Base-by-base conservation (phyloP, 495 filamentous ascomycete species). In the Annulohypoxylon bovei region DNA sequence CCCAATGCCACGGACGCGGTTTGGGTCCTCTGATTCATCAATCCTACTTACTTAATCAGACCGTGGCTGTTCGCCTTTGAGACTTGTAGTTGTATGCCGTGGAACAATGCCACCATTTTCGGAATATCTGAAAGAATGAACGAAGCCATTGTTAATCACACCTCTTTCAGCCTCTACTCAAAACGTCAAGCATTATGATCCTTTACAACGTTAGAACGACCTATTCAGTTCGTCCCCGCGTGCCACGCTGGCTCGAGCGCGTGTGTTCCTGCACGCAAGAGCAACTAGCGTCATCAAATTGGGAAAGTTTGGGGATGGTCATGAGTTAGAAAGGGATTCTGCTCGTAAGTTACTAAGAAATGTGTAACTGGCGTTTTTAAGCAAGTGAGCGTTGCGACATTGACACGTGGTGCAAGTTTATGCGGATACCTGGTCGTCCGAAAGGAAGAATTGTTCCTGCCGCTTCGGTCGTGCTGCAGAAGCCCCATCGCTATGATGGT, bases 1-100 rank as follows among this genome's bases (percentile, higher is more conserved):
- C 59, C 70, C 70, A 65, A 56, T 64, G 60, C 70, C 70, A 72
- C 65, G 70, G 70, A 61, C 64, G 60, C 70, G 70, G 70, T 72
- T 65, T 67, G 59, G 27, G 46, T 20, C 33, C 28, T 64, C 30
- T 30, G 35, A 44, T 40, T 47, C 52, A 62, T 54, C 28, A 49
- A 58, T 64, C 27, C 50, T 23, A 22, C 42, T 63, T 23, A 22
- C 42, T 63, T 33, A 33, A 16, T 32, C 22, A 47, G 44, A 54
- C 9, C 16, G 32, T 44, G 18, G 39, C 28, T 37, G 52, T 46
- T 44, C 27, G 14, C 30, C 40, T 59, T 33, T n/a, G 46, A 44
- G 16, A 20, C 22, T 39, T 35, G 63, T 50, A 64, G 59, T 72
- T 44, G 54, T 30, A 50, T 42, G 39, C 35, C 7, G 55, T 65